These are phyloP conservation scores for Trichoderma sp. DNA, from an alignment of 2,329 filamentous ascomycete genomes.

Conservation along the genomic window DNA sequence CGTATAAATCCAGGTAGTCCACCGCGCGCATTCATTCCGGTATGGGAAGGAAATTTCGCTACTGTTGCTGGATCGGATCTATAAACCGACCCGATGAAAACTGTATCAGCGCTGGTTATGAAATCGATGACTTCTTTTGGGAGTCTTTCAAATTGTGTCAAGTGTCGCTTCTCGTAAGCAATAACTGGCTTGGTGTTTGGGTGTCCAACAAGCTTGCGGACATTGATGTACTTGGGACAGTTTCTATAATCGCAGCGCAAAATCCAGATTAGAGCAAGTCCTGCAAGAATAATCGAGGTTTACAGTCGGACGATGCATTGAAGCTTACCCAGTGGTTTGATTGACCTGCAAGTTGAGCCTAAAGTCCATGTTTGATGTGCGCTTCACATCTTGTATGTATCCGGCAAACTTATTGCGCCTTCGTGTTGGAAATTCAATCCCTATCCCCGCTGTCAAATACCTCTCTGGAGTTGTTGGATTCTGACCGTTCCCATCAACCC, in stretches of 20 bases:
- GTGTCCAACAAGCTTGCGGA: background rate
- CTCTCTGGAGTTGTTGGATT: background rate
- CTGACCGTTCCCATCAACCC: background rate
- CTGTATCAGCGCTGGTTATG: conserved; percentile 12
- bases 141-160: conserved; percentile 8
- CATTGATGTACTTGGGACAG: conserved; percentile 18
- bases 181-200: background rate
- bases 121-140: conserved; percentile 11
- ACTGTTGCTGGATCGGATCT: background rate
- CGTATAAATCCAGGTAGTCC: conserved; percentile 14
- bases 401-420: conserved; percentile 18
- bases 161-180: conserved; percentile 2
- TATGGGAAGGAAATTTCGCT: background rate
- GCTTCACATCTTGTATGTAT: conserved; percentile 6
- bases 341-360: conserved; percentile 10
- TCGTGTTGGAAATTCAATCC: conserved; percentile 15
- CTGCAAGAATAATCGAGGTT: background rate
- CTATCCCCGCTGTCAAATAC: conserved; percentile 9
- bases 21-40: conserved; percentile 10
- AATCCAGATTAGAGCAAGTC: background rate
- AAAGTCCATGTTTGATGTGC: background rate
- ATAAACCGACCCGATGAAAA: conserved; percentile 13
- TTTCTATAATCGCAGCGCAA: background rate
- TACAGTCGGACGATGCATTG: background rate
- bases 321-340: conserved; percentile 9